Conservation (phyloP, 1,139 yeast species). For the Lodderomyces oxycetoniae region DNA sequence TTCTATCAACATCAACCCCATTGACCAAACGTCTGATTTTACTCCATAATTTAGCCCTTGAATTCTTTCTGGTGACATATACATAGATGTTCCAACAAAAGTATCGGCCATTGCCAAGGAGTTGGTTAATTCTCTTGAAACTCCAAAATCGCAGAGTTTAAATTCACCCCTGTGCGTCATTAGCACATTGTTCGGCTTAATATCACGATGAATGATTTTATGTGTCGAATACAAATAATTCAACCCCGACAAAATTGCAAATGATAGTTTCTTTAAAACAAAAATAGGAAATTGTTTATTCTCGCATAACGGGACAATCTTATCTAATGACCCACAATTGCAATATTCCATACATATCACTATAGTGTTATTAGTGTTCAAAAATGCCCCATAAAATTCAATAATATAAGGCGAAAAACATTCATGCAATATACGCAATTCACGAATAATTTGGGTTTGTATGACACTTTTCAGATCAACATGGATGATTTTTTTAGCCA, state of each 20-base stretch:
- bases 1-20: slow-evolving; percentile 86
- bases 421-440: slow-evolving; percentile 84
- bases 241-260: slow-evolving; percentile 74
- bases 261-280: slow-evolving; percentile 70
- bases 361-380: slow-evolving; percentile 58
- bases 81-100: slow-evolving; percentile 94
- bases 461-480: slow-evolving; percentile 78
- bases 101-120: slow-evolving; percentile 86
- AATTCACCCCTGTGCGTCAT: slow-evolving; percentile 76
- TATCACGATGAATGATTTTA: slow-evolving; percentile 83
- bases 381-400: slow-evolving; percentile 85
- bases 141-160: slow-evolving; percentile 91
- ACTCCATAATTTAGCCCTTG: slow-evolving; percentile 91
- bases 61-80: slow-evolving; percentile 96
- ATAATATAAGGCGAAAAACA: slow-evolving; percentile 81
- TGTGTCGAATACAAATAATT: slow-evolving; percentile 76
- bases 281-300: slow-evolving; percentile 48
- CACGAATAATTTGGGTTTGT: slow-evolving; percentile 83
- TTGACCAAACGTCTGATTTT: slow-evolving; percentile 94
- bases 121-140: slow-evolving; percentile 81
- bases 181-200: slow-evolving; percentile 53
- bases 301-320: slow-evolving; percentile 56
- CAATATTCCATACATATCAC: slow-evolving; percentile 94
- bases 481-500: slow-evolving; percentile 89
- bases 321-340: slow-evolving; percentile 90